A percentile compares a stretch with the other conserved stretches of the same genome.
Evolutionary conservation across 2,329 filamentous ascomycete species (phyloP).

Genomic region (Nigrospora osmanthi): DNA sequence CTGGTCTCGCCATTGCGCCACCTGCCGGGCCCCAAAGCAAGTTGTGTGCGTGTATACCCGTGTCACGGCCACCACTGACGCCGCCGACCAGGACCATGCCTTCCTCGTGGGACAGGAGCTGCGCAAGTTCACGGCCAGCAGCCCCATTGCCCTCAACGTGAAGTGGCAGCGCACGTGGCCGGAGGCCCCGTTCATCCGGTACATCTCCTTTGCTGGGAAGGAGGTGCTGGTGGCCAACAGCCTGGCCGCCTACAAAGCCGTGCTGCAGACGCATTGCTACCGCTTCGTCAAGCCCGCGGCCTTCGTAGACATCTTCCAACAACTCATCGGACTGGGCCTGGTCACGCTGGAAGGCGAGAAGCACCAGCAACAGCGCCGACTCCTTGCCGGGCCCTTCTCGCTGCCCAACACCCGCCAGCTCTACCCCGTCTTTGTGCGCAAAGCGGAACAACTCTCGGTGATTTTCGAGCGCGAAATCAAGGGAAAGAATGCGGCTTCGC

Average conservation of each 20-base stretch:
- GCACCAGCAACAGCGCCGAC: slow-evolving; percentile 23
- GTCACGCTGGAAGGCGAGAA: slow-evolving; percentile 27
- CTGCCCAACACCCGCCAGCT: slow-evolving; percentile 26
- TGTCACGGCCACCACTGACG: not conserved
- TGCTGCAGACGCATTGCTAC: slow-evolving; percentile 30
- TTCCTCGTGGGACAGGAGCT: slow-evolving; percentile 31
- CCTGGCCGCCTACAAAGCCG: slow-evolving; percentile 24
- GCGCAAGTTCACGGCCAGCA: slow-evolving; percentile 19
- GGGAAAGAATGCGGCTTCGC: slow-evolving; percentile 7
- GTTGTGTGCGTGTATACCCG: not conserved
- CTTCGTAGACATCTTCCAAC: slow-evolving; percentile 22
- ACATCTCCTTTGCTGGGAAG: slow-evolving; percentile 23
- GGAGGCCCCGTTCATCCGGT: slow-evolving; percentile 28
- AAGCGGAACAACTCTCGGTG: slow-evolving; percentile 19
- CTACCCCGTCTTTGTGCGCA: slow-evolving; percentile 25
- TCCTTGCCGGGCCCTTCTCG: slow-evolving; percentile 26
- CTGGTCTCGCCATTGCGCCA: slow-evolving; percentile 33
- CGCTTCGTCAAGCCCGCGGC: slow-evolving; percentile 26
- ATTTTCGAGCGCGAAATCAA: slow-evolving; percentile 20
- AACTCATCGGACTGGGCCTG: slow-evolving; percentile 26
- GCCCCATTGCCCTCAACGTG: slow-evolving; percentile 18
- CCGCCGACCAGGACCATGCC: slow-evolving; percentile 25
- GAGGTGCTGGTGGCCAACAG: slow-evolving; percentile 29
- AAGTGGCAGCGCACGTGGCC: slow-evolving; percentile 24
- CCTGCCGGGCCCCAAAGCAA: slow-evolving; percentile 34